Base-by-base conservation (phyloP, 495 filamentous ascomycete genomes). In the Penicillium subrubescens region DNA sequence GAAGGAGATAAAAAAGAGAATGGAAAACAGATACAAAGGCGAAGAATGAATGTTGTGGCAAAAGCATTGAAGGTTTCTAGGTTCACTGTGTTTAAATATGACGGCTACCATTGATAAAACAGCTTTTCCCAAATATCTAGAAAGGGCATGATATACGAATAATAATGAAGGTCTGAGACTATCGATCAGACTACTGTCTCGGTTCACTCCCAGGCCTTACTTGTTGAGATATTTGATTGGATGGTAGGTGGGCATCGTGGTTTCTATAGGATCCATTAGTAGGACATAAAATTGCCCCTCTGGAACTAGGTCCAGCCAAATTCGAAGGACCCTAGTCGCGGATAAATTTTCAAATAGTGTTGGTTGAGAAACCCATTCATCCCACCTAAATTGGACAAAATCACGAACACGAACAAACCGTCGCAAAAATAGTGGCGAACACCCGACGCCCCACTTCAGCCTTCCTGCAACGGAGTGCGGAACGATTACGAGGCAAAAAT, bases 401-500 rank as follows among this genome's bases (percentile, higher is more conserved):
- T 56, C n/a, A 56, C 53, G 53, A 56, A 56, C 53, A 35, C 53
- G 53, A 56, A 8, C 53, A 35, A 34, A 15, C 29, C 2, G 14
- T 54, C 31, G 7, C 27, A 56, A 56, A 25, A 37, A 37, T 37
- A 56, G 35, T 31, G 51, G 51, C 51, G 10, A 44, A 57, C 34
- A 15, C 57, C 56, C 41, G 57, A 51, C 14, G 29, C 46, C 23
- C 62, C 57, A 63, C 17, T 25, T 19, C 4, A 5, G n/a, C 21
- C 35, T 64, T 50, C 61, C 58, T 15, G 57, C 5, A 54, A 35
- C 8, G 39, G 64, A 59, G 33, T 11, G 25, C 12, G 33, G 33
- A 59, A 59, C 60, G 64, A 67, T 17, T 69, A 69, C 64, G 64
- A 59, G 8, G 8, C 21, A 44, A 39, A 39, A 63, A 56, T 54